Conservation (phyloP, 768 basidiomycete genomes). For the Pulveroboletus sp. region DNA sequence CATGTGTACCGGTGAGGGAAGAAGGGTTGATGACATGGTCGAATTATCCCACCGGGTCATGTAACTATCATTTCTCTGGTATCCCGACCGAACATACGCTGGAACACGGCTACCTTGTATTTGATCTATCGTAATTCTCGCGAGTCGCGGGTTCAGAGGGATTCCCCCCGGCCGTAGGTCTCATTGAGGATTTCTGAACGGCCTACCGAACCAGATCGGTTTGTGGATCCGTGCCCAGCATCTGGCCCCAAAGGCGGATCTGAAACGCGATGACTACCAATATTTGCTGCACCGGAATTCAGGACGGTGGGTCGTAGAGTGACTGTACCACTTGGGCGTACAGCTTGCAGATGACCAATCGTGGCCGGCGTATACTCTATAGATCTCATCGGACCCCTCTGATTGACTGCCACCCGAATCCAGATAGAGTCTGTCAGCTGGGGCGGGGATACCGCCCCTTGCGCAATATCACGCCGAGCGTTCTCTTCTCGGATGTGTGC, state of each 20-base stretch:
- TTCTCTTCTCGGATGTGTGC: conserved; percentile 2
- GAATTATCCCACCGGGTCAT: conserved; percentile 12
- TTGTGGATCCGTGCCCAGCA: conserved; percentile 1
- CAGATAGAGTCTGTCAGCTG: conserved; percentile 4
- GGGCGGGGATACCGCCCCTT: conserved; percentile 1
- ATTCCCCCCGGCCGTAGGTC: background rate
- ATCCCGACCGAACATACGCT: conserved; percentile 4
- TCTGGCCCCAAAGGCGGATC: background rate
- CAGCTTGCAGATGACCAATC: background rate
- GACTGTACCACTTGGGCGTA: background rate
- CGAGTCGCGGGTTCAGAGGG: background rate
- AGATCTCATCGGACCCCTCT: background rate
- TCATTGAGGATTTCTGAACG: background rate
- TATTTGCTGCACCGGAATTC: background rate
- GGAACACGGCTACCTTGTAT: background rate
- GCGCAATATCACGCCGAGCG: conserved; percentile 1
- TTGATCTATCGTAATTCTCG: conserved; percentile 1
- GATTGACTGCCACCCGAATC: background rate
- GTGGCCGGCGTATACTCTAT: background rate
- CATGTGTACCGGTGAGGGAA: conserved; percentile 77
- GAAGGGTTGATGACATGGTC: conserved; percentile 6
- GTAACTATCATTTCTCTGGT: conserved; percentile 22
- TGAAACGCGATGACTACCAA: background rate
- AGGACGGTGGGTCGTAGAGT: background rate
- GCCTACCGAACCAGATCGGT: background rate